A percentile compares a stretch with the other conserved stretches of the same genome.
Conservation (phyloP, 2,329 filamentous ascomycete species). For the Zarea fungicola region DNA sequence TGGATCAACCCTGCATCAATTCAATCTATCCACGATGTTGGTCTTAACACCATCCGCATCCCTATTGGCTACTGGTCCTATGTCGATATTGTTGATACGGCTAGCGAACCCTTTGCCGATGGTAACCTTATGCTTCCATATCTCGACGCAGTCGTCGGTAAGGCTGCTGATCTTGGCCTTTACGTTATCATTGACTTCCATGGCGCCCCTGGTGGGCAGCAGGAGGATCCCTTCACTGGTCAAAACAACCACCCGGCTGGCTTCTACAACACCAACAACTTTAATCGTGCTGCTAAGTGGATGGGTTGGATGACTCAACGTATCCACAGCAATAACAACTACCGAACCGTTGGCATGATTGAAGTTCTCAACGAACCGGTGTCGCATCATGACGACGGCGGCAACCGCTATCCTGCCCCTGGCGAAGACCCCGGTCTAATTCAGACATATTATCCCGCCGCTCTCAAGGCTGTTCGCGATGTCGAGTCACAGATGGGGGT, state of each 20-base stretch:
- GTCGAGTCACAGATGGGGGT: slow-evolving; percentile 18
- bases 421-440: slow-evolving; percentile 19
- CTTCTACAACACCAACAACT: slow-evolving; percentile 53
- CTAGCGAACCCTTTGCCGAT: slow-evolving; percentile 44
- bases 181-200: slow-evolving; percentile 32
- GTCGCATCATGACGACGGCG: slow-evolving; percentile 20
- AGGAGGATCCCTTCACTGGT: slow-evolving; percentile 41
- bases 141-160: slow-evolving; percentile 26
- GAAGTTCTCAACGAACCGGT: slow-evolving; percentile 54
- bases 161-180: slow-evolving; percentile 27
- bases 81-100: slow-evolving; percentile 39
- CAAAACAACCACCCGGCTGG: slow-evolving; percentile 30
- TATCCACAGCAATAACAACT: slow-evolving; percentile 44
- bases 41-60: slow-evolving; percentile 48
- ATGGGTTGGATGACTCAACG: slow-evolving; percentile 50
- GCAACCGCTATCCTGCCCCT: slow-evolving; percentile 20
- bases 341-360: slow-evolving; percentile 53
- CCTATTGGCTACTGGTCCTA: slow-evolving; percentile 51
- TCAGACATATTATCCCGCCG: slow-evolving; percentile 20
- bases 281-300: slow-evolving; percentile 48
- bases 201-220: slow-evolving; percentile 43
- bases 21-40: slow-evolving; percentile 42
- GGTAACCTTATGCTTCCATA: slow-evolving; percentile 24
- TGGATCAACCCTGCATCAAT: slow-evolving; percentile 20
- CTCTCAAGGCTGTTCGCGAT: slow-evolving; percentile 20